Conservation (phyloP, 2,329 filamentous ascomycete genomes). For the Paracoccidioides lutzii region DNA sequence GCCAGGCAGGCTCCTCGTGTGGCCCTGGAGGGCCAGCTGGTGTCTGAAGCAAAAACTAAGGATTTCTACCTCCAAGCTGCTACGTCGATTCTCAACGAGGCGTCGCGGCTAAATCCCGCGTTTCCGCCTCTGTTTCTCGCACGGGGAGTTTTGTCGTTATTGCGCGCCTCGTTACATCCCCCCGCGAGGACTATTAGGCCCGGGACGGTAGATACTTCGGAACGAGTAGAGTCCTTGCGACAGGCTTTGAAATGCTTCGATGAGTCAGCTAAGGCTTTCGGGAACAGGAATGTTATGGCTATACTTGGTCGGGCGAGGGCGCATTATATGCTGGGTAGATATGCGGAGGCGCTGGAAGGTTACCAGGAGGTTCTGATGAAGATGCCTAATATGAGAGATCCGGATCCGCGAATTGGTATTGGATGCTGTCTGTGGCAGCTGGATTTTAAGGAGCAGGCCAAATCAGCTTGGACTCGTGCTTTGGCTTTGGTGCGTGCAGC, state of each 20-base stretch:
- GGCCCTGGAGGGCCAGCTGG: conserved; percentile 48
- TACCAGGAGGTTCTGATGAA: conserved; percentile 82
- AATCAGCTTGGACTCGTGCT: conserved; percentile 75
- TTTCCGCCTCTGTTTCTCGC: conserved; percentile 87
- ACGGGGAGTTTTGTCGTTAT: conserved; percentile 73
- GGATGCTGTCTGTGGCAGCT: conserved; percentile 96
- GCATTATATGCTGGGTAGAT: conserved; percentile 75
- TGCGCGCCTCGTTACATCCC: conserved; percentile 72
- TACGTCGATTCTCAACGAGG: conserved; percentile 87
- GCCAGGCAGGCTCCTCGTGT: conserved; percentile 66
- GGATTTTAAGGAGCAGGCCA: conserved; percentile 86
- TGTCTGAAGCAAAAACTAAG: conserved; percentile 72
- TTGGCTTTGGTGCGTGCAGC: conserved; percentile 52
- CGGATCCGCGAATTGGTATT: conserved; percentile 89
- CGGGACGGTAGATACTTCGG: conserved; percentile 52
- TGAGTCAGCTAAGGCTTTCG: conserved; percentile 74
- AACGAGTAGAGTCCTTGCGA: conserved; percentile 65
- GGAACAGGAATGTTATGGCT: conserved; percentile 81
- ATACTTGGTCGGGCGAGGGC: conserved; percentile 79
- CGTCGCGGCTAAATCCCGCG: conserved; percentile 82
- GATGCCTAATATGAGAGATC: conserved; percentile 78
- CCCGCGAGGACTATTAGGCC: conserved; percentile 55
- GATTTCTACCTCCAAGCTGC: conserved; percentile 83
- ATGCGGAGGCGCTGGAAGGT: conserved; percentile 63
- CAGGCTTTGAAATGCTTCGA: conserved; percentile 88